Conservation (phyloP, 1,284 basidiomycete genomes). For the Lentinula novae-zelandiae region DNA sequence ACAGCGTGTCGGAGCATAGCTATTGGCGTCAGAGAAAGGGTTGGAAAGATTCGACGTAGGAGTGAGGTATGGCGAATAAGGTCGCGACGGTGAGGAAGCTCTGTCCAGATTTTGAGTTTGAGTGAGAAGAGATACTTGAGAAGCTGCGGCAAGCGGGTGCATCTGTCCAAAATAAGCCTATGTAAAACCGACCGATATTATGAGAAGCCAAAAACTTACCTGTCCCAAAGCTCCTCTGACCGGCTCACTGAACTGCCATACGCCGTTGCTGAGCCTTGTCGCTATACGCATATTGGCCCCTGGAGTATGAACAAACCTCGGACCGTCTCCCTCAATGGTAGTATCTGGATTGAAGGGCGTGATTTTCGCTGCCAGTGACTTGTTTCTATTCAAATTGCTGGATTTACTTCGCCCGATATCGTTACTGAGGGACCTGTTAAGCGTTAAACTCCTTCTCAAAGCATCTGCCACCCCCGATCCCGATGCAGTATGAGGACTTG, state of each 20-base stretch:
- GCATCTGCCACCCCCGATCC: not conserved
- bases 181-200: not conserved
- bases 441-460: not conserved
- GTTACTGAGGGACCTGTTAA: not conserved
- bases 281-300: conserved; percentile 15
- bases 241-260: conserved; percentile 12
- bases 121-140: not conserved
- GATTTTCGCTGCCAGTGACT: conserved; percentile 9
- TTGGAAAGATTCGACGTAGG: not conserved
- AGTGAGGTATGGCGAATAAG: not conserved
- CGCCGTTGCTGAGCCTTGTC: conserved; percentile 10
- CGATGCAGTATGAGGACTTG: not conserved
- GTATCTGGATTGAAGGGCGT: conserved; percentile 9
- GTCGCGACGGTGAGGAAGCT: not conserved
- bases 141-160: not conserved
- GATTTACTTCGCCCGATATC: not conserved
- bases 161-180: not conserved
- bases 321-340: not conserved
- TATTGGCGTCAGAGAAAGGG: not conserved
- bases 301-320: conserved; percentile 12
- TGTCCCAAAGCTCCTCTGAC: not conserved
- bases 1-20: not conserved
- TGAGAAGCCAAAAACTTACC: not conserved
- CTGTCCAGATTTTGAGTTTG: not conserved
- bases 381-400: not conserved